Conservation (phyloP, 192 early-diverging fungal species). For the Rhizoclosmatium globosum region DNA sequence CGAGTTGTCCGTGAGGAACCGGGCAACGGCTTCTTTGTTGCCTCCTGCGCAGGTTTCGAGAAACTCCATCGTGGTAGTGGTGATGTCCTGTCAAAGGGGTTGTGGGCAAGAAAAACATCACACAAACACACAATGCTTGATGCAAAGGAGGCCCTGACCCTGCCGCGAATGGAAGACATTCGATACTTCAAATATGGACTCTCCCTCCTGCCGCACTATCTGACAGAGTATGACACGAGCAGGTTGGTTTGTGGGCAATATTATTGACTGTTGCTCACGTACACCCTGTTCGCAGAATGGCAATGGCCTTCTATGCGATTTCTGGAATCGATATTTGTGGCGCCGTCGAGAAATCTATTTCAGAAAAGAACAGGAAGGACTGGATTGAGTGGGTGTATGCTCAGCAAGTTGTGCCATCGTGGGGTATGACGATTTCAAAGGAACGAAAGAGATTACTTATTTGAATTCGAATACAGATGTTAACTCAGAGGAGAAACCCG, state of each 20-base stretch:
- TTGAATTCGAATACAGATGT: constrained; percentile 43
- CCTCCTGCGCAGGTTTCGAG: constrained; percentile 18
- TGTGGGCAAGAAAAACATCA: background rate
- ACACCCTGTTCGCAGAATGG: constrained; percentile 70
- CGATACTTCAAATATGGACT: constrained; percentile 77
- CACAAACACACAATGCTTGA: background rate
- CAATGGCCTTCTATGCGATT: constrained; percentile 83
- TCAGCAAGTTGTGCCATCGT: constrained; percentile 70
- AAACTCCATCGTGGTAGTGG: constrained; percentile 11
- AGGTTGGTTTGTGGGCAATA: constrained; percentile 52
- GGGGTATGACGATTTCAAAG: constrained; percentile 8
- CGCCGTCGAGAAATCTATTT: constrained; percentile 62
- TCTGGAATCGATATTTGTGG: constrained; percentile 83
- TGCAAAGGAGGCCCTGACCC: background rate
- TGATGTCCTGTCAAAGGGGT: background rate
- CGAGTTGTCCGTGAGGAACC: background rate
- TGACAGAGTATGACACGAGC: constrained; percentile 74
- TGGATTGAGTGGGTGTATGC: constrained; percentile 98
- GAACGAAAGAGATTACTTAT: background rate
- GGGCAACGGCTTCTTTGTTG: background rate
- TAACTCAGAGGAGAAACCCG: background rate
- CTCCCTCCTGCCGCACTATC: constrained; percentile 74
- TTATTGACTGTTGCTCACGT: background rate
- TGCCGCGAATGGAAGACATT: constrained; percentile 61
- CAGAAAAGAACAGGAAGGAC: constrained; percentile 60